Evolutionary conservation across 257 asterid species (phyloP).

Genomic region (Solanum bukasovii): DNA sequence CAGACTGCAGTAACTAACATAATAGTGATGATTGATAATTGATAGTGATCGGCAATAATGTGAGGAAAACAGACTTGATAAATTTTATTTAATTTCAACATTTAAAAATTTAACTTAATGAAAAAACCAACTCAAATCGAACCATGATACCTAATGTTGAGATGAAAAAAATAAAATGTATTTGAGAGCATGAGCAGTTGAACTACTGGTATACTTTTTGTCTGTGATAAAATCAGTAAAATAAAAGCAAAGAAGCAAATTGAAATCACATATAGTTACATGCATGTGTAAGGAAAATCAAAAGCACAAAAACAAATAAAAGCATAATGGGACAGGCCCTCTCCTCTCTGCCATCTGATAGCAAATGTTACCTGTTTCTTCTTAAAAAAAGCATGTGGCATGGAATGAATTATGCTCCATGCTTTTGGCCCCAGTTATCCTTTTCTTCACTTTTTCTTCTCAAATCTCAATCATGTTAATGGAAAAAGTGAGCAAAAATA

Average conservation of each 20-base stretch:
- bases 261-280: not conserved
- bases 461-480: not conserved
- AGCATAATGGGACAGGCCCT: constrained; percentile 1
- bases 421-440: constrained; percentile 5
- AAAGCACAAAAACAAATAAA: not conserved
- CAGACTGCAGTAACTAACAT: too few species aligned
- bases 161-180: not conserved
- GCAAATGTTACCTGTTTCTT: constrained; percentile 23
- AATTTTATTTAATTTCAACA: too few species aligned
- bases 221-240: not conserved
- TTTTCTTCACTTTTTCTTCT: not conserved
- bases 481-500: not conserved
- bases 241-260: not conserved
- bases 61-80: too few species aligned
- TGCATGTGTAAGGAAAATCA: not conserved
- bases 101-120: not conserved
- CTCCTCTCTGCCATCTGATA: not conserved
- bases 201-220: not conserved
- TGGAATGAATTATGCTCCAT: not conserved
- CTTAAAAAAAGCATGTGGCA: not conserved
- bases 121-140: not conserved
- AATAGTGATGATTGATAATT: too few species aligned
- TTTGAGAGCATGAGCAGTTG: not conserved
- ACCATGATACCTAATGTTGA: not conserved
- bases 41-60: too few species aligned